These are phyloP conservation scores for Lachancea sp. DNA, from an alignment of 805 yeast genomes.

Conservation along the genomic window DNA sequence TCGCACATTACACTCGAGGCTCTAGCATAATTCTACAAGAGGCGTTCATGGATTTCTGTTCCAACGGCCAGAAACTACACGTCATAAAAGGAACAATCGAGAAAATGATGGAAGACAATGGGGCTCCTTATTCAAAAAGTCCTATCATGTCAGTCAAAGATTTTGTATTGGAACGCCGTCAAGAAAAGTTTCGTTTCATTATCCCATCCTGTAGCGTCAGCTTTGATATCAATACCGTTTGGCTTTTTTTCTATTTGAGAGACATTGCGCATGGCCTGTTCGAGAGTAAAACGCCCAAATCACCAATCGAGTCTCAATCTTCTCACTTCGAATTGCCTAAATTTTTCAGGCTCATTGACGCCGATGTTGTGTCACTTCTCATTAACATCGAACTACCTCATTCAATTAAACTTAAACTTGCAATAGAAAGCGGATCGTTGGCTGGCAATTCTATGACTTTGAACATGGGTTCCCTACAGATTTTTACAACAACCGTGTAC, in stretches of 20 bases:
- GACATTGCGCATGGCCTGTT: conserved; percentile 9
- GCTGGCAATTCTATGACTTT: conserved; percentile 4
- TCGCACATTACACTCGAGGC: conserved; percentile 24
- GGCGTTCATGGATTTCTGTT: conserved; percentile 12
- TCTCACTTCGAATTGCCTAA: not conserved
- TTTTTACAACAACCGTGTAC: conserved; percentile 28
- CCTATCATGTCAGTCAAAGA: conserved; percentile 14
- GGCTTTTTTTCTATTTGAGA: conserved; percentile 21
- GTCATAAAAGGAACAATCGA: conserved; percentile 16
- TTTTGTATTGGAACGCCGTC: conserved; percentile 7
- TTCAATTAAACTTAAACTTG: conserved; percentile 20
- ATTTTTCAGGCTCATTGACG: not conserved
- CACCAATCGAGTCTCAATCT: not conserved
- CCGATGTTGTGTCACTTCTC: conserved; percentile 17
- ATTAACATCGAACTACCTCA: conserved; percentile 26
- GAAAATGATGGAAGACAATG: conserved; percentile 22
- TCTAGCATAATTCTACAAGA: conserved; percentile 19
- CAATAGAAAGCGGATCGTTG: conserved; percentile 11
- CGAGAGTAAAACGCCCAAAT: not conserved
- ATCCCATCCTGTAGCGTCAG: conserved; percentile 22
- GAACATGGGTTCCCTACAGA: conserved; percentile 10
- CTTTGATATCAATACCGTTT: conserved; percentile 28
- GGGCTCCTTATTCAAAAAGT: conserved; percentile 11
- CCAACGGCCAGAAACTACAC: conserved; percentile 10
- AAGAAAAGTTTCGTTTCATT: not conserved